These are phyloP conservation scores for Helicostylum pulchrum DNA, from an alignment of 192 early-diverging fungal genomes.

Conservation along the genomic window DNA sequence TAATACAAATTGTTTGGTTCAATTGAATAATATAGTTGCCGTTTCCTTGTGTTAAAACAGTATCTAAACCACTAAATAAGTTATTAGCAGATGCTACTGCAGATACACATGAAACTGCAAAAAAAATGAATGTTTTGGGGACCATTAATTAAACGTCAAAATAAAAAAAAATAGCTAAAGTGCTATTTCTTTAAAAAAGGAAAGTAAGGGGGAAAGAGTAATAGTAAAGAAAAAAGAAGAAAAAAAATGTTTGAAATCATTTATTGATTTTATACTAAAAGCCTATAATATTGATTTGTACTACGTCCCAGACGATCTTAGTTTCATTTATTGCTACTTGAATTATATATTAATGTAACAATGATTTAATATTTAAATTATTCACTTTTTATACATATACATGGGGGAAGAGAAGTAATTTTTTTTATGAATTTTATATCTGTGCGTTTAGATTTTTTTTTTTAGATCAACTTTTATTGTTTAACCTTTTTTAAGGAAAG, in stretches of 20 bases:
- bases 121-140: slow-evolving; percentile 6
- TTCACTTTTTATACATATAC: slow-evolving; percentile 4
- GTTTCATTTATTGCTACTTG: not conserved
- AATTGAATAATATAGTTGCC: slow-evolving; percentile 18
- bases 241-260: not conserved
- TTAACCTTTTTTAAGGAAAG: no score
- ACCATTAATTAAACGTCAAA: slow-evolving; percentile 4
- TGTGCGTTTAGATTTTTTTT: no score
- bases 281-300: slow-evolving; percentile 9
- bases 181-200: slow-evolving; percentile 2
- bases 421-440: not conserved
- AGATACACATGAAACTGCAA: slow-evolving; percentile 8
- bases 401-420: not conserved
- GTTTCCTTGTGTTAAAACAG: slow-evolving; percentile 1
- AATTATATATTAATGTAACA: no score
- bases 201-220: not conserved
- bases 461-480: no score
- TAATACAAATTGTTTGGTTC: slow-evolving; percentile 12
- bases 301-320: slow-evolving; percentile 14
- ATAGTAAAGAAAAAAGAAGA: not conserved
- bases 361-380: slow-evolving; percentile 3
- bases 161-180: not conserved
- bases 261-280: slow-evolving; percentile 7
- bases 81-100: not conserved
- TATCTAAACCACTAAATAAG: not conserved